Evolutionary conservation across 176 grass and related monocot species (phyloP), one percentile per base, ranked within the genome.

Genomic region (Tillandsia leiboldiana): DNA sequence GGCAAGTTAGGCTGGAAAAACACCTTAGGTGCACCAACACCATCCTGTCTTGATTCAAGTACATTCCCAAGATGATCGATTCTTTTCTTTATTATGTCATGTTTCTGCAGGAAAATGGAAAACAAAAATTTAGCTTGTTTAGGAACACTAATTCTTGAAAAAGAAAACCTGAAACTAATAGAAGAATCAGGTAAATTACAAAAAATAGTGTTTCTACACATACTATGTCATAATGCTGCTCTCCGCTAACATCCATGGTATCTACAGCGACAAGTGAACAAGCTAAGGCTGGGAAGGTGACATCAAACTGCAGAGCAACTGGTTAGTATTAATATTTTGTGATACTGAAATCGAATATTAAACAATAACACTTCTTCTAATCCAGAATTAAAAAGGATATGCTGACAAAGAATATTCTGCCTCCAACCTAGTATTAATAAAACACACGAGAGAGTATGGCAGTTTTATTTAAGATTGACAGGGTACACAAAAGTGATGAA

Each of bases 221-320:
- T 90, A 99, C 94, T 74, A 99, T 93, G 78, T 99, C 94, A 90
- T 99, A 88, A 79, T 99, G 94, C 64, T 90, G 89, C 82, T 99
- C 94, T 69, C 94, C 94, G 77, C 94, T 99, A 53, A 99, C 90
- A 85, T 99, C 94, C 87, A 93, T 87, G 7, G 90, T 99, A 84
- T 99, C 94, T 81, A 99, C 85, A 81, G 90, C 85, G 72, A 99
- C 77, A 75, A 99, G 84, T 70, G 94, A 99, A 76, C 94, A 99
- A 77, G 94, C 84, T 85, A 99, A 70, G 64, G 87, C 74, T 1
- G 90, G 89, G 72, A 99, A 99, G 26, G 87, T 86, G 76, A 99
- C 70, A 88, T 99, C 94, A 78, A 99, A 99, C 94, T 97, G 94
- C 89, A 90, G 75, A 86, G 72, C 50, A 1, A n/a, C 50, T 59